Conservation (phyloP, 139 green algal genomes). For the Micractinium sp. region DNA sequence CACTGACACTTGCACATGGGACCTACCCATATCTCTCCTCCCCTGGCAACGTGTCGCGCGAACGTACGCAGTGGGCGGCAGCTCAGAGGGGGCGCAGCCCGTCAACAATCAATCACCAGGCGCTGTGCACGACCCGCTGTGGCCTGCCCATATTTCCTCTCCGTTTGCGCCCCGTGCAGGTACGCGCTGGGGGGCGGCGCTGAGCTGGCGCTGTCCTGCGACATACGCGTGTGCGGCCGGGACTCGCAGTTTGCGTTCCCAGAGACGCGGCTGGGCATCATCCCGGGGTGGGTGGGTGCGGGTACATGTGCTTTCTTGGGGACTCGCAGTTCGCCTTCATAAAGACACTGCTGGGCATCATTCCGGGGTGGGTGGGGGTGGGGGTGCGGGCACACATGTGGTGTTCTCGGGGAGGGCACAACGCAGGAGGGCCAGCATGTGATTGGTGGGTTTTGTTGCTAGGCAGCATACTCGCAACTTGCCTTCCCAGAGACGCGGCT, state of each 20-base stretch:
- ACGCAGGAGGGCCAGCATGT: too few relatives aligned
- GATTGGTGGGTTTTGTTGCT: too few relatives aligned
- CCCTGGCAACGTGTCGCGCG: too few relatives aligned
- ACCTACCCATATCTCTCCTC: too few relatives aligned
- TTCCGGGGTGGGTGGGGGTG: constrained; percentile 65
- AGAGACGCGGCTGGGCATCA: constrained; percentile 85
- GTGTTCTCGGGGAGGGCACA: too few relatives aligned
- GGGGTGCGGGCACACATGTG: too few relatives aligned
- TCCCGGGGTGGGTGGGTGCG: constrained; percentile 64
- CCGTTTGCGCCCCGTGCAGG: constrained; percentile 38
- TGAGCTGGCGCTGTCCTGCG: constrained; percentile 87
- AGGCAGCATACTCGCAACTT: constrained; percentile 41
- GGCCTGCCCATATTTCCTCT: too few relatives aligned
- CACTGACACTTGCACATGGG: too few relatives aligned
- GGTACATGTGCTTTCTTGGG: neutral
- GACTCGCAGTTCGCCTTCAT: constrained; percentile 61
- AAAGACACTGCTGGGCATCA: constrained; percentile 84
- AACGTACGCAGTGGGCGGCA: too few relatives aligned
- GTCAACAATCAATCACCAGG: too few relatives aligned
- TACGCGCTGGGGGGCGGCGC: constrained; percentile 81
- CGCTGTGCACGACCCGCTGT: too few relatives aligned
- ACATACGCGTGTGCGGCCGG: constrained; percentile 70
- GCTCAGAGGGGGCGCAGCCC: too few relatives aligned
- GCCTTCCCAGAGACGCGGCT: constrained; percentile 77
- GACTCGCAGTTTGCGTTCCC: constrained; percentile 68